Percentiles rank a stretch among this genome's conserved stretches.
phyloP scores from a whole-genome alignment of 345 rosid species.

The Gossypium bickii region DNA sequence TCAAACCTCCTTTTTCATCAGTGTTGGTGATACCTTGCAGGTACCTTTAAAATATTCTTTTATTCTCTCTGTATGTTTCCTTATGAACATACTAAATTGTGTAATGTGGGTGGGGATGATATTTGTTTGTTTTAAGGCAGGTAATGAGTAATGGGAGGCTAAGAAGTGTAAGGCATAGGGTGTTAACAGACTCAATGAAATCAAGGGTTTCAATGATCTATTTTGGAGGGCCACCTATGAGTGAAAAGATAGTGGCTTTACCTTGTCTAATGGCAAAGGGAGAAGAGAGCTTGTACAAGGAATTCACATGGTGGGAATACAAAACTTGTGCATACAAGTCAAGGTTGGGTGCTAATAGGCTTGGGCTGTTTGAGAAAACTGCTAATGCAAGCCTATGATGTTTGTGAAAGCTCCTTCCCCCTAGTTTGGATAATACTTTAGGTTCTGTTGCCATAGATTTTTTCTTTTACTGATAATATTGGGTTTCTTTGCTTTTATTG shows the following conservation, averaged over 20 bases:
- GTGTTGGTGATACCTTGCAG: slow-evolving; percentile 73
- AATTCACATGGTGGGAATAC: slow-evolving; percentile 82
- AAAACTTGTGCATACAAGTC: slow-evolving; percentile 68
- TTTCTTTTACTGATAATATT: no score
- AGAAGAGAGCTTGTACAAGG: slow-evolving; percentile 68
- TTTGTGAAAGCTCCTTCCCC: not conserved
- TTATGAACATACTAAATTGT: no score
- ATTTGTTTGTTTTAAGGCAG: slow-evolving; percentile 27
- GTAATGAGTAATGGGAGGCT: slow-evolving; percentile 56
- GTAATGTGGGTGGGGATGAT: no score
- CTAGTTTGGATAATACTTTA: slow-evolving; percentile 8
- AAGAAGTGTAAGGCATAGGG: slow-evolving; percentile 84
- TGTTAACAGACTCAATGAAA: slow-evolving; percentile 49
- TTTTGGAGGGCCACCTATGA: slow-evolving; percentile 74
- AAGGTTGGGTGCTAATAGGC: slow-evolving; percentile 75
- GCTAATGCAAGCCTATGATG: slow-evolving; percentile 5
- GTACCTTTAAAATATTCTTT: not conserved
- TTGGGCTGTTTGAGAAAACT: slow-evolving; percentile 55
- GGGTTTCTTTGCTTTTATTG: no score
- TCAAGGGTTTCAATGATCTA: slow-evolving; percentile 87
- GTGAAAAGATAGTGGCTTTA: slow-evolving; percentile 55
- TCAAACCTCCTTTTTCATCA: slow-evolving; percentile 72
- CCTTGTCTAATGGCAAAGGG: slow-evolving; percentile 42
- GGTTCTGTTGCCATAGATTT: slow-evolving; percentile 26
- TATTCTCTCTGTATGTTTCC: no score